A percentile compares a stretch with the other conserved stretches of the same genome.
phyloP scores from a whole-genome alignment of 345 rosid genomes.

The Anacardium occidentale region DNA sequence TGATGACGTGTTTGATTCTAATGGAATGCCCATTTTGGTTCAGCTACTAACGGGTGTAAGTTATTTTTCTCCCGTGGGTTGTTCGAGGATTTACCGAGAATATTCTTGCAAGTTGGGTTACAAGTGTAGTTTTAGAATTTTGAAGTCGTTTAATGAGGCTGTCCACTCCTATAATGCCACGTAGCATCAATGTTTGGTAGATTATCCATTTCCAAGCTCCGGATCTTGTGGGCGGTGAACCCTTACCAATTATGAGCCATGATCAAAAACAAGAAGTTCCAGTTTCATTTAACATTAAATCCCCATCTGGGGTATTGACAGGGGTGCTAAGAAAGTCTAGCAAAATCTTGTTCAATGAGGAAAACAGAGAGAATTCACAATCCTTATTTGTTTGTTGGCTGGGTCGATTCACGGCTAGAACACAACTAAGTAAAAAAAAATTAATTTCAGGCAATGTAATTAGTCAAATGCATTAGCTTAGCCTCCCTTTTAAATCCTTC shows the following conservation, averaged over 20 bases:
- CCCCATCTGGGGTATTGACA: too few species aligned
- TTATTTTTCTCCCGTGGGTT: not conserved
- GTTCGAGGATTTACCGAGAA: not conserved
- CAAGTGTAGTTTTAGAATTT: not conserved
- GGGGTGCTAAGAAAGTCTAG: too few species aligned
- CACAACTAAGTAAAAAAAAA: not conserved
- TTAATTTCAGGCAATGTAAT: constrained; percentile 23
- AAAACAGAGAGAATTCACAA: not conserved
- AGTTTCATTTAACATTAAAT: too few species aligned
- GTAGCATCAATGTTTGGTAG: not conserved
- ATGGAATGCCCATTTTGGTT: not conserved
- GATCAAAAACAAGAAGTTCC: too few species aligned
- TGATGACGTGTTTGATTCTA: not conserved
- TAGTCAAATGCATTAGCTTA: constrained; percentile 17
- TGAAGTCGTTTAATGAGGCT: not conserved
- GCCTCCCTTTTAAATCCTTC: constrained; percentile 23
- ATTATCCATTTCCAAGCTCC: not conserved
- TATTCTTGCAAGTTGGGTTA: constrained; percentile 5
- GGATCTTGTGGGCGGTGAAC: too few species aligned
- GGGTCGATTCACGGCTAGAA: not conserved
- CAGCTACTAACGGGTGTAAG: not conserved
- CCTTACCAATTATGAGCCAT: too few species aligned
- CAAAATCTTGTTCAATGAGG: too few species aligned
- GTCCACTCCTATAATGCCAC: constrained; percentile 4
- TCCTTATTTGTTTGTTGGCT: not conserved